A percentile compares a stretch with the other conserved stretches of the same genome.
Evolutionary conservation across 768 basidiomycete genomes (phyloP).

Genomic region (Macrolepiota dolichaula): DNA sequence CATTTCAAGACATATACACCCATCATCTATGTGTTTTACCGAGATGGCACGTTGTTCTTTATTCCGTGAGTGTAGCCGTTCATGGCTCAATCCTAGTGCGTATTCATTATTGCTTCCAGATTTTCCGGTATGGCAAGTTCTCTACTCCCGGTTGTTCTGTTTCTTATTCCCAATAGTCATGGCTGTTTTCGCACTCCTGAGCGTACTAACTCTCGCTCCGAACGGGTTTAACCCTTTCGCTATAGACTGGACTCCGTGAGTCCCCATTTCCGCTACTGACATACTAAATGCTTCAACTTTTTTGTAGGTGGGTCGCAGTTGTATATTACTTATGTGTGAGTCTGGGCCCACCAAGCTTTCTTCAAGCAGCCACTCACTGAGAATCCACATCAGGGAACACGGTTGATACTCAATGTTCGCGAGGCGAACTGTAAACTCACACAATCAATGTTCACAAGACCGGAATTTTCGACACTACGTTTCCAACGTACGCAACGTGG

Average conservation of each 20-base stretch:
- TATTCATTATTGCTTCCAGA: not conserved
- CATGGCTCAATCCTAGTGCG: too few relatives aligned
- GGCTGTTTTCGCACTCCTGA: not conserved
- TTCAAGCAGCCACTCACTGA: not conserved
- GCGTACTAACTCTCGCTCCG: not conserved
- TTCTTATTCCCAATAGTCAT: not conserved
- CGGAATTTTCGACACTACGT: not conserved
- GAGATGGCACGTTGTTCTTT: not conserved
- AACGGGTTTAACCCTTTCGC: not conserved
- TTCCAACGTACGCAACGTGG: not conserved
- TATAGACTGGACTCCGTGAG: constrained; percentile 4
- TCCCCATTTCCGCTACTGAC: not conserved
- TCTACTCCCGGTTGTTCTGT: not conserved
- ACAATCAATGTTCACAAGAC: not conserved
- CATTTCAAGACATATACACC: not conserved
- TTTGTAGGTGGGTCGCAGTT: not conserved
- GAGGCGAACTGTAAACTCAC: constrained; percentile 1
- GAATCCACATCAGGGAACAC: not conserved
- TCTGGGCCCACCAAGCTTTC: not conserved
- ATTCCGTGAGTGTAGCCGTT: not conserved
- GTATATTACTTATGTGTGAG: not conserved
- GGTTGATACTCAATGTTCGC: constrained; percentile 2
- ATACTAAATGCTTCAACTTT: too few relatives aligned
- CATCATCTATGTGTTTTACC: not conserved
- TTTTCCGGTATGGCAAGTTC: not conserved